These are phyloP conservation scores for Beauveria sp. DNA, from an alignment of 2,329 filamentous ascomycete genomes.

Conservation along the genomic window DNA sequence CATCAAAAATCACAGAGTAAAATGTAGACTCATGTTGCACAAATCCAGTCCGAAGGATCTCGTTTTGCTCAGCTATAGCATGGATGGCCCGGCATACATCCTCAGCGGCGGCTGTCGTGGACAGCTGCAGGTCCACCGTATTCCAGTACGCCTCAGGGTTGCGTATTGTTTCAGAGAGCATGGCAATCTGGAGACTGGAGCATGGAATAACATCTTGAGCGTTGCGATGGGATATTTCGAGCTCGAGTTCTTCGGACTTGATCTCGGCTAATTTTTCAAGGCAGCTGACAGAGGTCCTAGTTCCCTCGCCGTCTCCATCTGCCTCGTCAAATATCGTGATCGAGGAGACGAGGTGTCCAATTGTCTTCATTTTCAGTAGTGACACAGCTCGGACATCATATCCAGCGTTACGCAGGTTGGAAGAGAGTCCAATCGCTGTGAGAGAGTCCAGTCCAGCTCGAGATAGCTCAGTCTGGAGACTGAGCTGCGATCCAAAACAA, in stretches of 20 bases:
- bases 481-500: slow-evolving; percentile 21
- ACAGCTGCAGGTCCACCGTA: slow-evolving; percentile 58
- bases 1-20: slow-evolving; percentile 51
- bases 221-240: slow-evolving; percentile 10
- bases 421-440: slow-evolving; percentile 44
- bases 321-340: slow-evolving; percentile 13
- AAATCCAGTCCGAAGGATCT: slow-evolving; percentile 70
- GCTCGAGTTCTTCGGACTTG: background rate
- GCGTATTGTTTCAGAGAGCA: slow-evolving; percentile 66
- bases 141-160: slow-evolving; percentile 66
- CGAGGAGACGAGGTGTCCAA: slow-evolving; percentile 16
- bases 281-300: background rate
- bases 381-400: slow-evolving; percentile 49
- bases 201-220: slow-evolving; percentile 49
- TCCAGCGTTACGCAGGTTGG: slow-evolving; percentile 50
- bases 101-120: slow-evolving; percentile 23
- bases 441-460: slow-evolving; percentile 44
- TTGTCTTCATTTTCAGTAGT: slow-evolving; percentile 49
- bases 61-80: slow-evolving; percentile 45
- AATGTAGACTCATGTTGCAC: slow-evolving; percentile 34
- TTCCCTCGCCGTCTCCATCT: background rate
- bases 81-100: slow-evolving; percentile 42
- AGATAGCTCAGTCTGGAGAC: background rate
- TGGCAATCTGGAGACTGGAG: slow-evolving; percentile 67
- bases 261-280: background rate